Conservation (phyloP, 2,329 filamentous ascomycete species). For the Exophiala alcalophila region DNA sequence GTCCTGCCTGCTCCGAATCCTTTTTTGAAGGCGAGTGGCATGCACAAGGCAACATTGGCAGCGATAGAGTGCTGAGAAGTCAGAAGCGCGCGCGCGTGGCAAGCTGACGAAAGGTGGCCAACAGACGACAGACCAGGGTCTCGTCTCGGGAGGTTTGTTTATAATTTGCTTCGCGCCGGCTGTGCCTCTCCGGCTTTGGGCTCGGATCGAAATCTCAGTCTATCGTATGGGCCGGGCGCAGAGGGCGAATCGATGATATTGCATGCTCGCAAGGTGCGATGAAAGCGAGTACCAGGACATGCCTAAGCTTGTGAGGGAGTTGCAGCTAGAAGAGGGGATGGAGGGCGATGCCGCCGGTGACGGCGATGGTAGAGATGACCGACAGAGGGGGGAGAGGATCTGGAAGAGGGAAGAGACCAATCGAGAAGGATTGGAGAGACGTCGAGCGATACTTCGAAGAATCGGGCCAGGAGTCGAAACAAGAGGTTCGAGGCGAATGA, state of each 20-base stretch:
- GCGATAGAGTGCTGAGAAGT: constrained; percentile 5
- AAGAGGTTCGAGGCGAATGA: neutral
- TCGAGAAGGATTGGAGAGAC: constrained; percentile 17
- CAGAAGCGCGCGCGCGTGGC: constrained; percentile 11
- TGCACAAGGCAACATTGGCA: constrained; percentile 23
- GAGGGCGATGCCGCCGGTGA: constrained; percentile 5
- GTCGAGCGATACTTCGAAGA: too few species aligned
- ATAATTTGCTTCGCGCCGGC: neutral
- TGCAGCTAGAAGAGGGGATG: constrained; percentile 14
- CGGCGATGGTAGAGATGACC: constrained; percentile 2
- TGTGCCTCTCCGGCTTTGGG: constrained; percentile 1
- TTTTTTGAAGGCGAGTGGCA: constrained; percentile 9
- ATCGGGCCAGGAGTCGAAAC: neutral
- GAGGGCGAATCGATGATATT: constrained; percentile 14
- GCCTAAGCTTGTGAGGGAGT: constrained; percentile 19
- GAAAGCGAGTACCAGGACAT: constrained; percentile 20
- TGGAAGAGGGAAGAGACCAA: constrained; percentile 12
- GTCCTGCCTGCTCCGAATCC: constrained; percentile 20
- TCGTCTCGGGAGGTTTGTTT: constrained; percentile 10
- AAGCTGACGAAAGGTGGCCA: constrained; percentile 6
- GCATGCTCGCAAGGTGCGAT: constrained; percentile 21
- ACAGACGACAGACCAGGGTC: too few species aligned
- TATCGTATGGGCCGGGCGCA: constrained; percentile 11
- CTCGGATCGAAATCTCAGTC: too few species aligned
- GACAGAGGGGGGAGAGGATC: constrained; percentile 11